Evolutionary conservation across 2,329 filamentous ascomycete species (phyloP), one percentile per base, ranked within the genome.

Genomic region (Hypoxylon sp.): DNA sequence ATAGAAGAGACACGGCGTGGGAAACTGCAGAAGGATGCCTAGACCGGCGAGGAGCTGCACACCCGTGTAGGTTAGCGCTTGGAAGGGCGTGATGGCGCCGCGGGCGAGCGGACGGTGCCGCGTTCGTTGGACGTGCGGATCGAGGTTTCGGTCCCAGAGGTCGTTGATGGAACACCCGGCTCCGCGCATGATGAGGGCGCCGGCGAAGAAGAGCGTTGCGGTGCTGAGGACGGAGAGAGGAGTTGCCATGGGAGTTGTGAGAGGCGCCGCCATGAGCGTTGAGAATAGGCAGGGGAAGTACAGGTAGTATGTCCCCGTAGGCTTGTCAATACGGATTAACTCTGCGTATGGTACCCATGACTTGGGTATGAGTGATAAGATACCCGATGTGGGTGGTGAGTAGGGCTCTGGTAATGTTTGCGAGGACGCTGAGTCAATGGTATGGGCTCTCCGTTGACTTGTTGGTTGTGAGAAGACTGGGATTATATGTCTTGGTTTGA

Each of bases 161-260:
- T 97, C 94, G 78, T 97, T 97, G 81, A 97, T 94, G 17, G 92
- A 92, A 80, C 94, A 97, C 57, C 93, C 93, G 19, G 93, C 93
- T 53, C 94, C 92, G 67, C 94, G 91, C 92, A 97, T 96, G 72
- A 97, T 87, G 48, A 97, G 78, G 3, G 93, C 92, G 55, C 93
- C 94, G 1, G 88, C 84, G 74, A 92, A 87, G 81, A 97, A 96
- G 52, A 96, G 86, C 1, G 87, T 76, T 1, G 87, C 86, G 0
- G 91, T 94, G 53, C 88, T 86, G 31, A 91, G 72, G 17, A 93
- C 88, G 11, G 90, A 83, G 4, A 83, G 77, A 0, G 91, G 88
- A 0, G 88, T 77, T 2, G 89, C 81, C 73, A 90, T 85, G 0
- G 92, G 91, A 1, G 80, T 78, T 1, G 87, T 84, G 75, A 94